Percentiles rank a stretch among this genome's conserved stretches.
Evolutionary conservation across 1,139 yeast genomes (phyloP).

Genomic region (Insectozyma bohioensis): DNA sequence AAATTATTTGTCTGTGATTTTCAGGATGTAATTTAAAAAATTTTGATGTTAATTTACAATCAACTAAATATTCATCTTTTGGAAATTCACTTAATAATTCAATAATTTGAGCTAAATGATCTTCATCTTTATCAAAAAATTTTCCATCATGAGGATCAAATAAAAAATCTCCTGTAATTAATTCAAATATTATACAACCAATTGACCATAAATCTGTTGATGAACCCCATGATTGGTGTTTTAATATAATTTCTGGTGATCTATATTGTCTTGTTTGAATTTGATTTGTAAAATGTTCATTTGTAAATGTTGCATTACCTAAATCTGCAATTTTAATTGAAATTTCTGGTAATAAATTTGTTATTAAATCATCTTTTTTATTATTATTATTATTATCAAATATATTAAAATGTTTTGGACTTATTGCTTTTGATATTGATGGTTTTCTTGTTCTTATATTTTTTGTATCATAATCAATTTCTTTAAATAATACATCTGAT

Average conservation of each 20-base stretch:
- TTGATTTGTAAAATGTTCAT: conserved; percentile 75
- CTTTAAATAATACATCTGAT: conserved; percentile 23
- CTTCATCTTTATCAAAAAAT: conserved; percentile 71
- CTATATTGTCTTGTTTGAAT: conserved; percentile 87
- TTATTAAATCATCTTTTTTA: conserved; percentile 1
- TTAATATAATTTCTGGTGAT: conserved; percentile 70
- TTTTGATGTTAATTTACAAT: conserved; percentile 52
- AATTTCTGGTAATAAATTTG: no score
- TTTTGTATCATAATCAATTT: conserved; percentile 14
- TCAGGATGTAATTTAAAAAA: conserved; percentile 45
- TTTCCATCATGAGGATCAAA: conserved; percentile 78
- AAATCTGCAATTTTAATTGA: conserved; percentile 70
- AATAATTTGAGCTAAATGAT: conserved; percentile 79
- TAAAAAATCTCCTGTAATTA: conserved; percentile 79
- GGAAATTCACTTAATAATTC: conserved; percentile 67
- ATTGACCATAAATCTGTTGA: conserved; percentile 82
- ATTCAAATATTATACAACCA: conserved; percentile 79
- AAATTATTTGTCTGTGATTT: conserved; percentile 34
- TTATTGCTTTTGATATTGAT: conserved; percentile 11
- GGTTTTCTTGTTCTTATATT: conserved; percentile 5
- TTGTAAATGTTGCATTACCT: conserved; percentile 80
- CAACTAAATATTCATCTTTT: conserved; percentile 41
- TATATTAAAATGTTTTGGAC: conserved; percentile 10
- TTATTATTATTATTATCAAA: conserved; percentile 2
- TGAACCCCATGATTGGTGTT: conserved; percentile 79